Base-by-base conservation (phyloP, 371 early-diverging fungal species). In the Chytridium lagenaria region DNA sequence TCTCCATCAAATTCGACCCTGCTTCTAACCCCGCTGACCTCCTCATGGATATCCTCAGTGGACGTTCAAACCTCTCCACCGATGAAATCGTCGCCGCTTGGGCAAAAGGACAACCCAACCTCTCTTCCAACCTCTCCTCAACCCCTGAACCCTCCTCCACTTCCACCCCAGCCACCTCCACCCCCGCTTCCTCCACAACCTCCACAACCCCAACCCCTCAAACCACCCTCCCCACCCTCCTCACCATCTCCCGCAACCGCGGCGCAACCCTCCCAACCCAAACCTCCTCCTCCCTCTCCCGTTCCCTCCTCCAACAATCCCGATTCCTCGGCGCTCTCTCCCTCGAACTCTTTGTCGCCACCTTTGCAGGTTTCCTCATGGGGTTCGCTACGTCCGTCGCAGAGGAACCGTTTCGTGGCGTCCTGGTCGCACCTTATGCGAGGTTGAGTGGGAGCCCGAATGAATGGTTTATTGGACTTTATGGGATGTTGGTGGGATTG, bases 11-110 rank as follows among this genome's bases (percentile, higher is more conserved):
- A 52, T 79, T 80, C 59, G 75, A 72, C 19, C 63, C 69, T 0
- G 71, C 66, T 40, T 67, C 70, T 10, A 82, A 82, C 67, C 78
- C 76, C 51, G 82, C 85, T 26, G 86, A 86, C 67, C 61, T 81
- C 23, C 67, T 83, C 36, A 86, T 86, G 84, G 84, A 84, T 68
- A 80, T 84, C 31, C 70, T 85, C 10, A 50, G 74, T 5, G 79
- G 79, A 10, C 72, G 74, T 28, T 49, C 28, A 26, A 59, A 63
- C 15, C 19, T 80, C 50, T 70, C 73, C 12, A 69, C 74, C 22
- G 71, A 63, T 37, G 78, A 80, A 23, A 68, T 83, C 37, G 80
- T 80, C 3, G 72, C 50, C 23, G 70, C 72, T 28, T 83, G 83
- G 83, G 78, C 69, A 50, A 36, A 72, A 31, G 23, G 30, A 3